Percentiles rank a stretch among this genome's conserved stretches.
These are phyloP conservation scores for Carallia brachiata DNA, from an alignment of 345 rosid genomes.

Conservation along the genomic window DNA sequence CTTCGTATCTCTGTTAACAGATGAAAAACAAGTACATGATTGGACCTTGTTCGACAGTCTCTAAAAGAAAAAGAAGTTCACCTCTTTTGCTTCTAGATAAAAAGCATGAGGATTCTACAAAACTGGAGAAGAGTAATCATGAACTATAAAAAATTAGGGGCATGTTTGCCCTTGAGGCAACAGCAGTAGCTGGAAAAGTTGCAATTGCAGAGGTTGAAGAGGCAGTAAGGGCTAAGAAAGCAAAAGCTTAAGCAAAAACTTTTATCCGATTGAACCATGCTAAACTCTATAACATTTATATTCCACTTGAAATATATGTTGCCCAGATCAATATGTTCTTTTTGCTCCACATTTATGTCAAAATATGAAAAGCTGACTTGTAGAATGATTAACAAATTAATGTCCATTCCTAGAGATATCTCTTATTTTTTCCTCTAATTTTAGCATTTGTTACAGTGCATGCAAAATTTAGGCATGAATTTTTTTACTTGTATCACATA, in stretches of 20 bases:
- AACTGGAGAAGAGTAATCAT: constrained; percentile 47
- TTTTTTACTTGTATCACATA: too few relatives aligned
- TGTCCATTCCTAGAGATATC: too few relatives aligned
- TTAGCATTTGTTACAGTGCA: too few relatives aligned
- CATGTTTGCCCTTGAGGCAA: constrained; percentile 87
- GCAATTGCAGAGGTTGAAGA: constrained; percentile 93
- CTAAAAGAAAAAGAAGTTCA: constrained; percentile 46
- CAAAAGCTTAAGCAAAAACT: constrained; percentile 84
- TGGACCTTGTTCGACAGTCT: constrained; percentile 33
- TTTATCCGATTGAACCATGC: neutral
- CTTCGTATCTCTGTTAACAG: constrained; percentile 34
- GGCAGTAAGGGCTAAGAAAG: constrained; percentile 87
- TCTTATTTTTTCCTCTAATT: too few relatives aligned
- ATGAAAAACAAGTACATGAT: constrained; percentile 75
- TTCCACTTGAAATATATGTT: too few relatives aligned
- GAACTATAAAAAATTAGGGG: constrained; percentile 61
- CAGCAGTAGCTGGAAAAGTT: constrained; percentile 86
- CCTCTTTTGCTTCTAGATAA: constrained; percentile 51
- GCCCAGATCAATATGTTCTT: too few relatives aligned
- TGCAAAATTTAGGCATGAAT: too few relatives aligned
- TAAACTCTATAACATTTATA: neutral
- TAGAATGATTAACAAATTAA: too few relatives aligned
- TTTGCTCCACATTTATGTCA: too few relatives aligned
- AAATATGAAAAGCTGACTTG: too few relatives aligned
- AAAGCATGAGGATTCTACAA: constrained; percentile 48